phyloP scores from a whole-genome alignment of 768 basidiomycete genomes.

The Trametes gibbosa region DNA sequence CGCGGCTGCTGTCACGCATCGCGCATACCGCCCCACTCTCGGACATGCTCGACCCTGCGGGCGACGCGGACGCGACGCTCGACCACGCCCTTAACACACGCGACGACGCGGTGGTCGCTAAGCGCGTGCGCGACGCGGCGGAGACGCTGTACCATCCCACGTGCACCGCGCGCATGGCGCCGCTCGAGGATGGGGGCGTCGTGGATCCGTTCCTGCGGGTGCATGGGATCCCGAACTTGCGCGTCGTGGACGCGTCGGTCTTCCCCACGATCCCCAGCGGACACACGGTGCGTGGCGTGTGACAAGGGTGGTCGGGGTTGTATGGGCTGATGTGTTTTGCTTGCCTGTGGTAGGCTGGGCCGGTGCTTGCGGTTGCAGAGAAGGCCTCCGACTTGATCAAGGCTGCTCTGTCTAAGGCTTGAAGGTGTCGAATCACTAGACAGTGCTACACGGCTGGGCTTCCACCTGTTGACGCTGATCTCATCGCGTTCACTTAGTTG shows the following conservation, averaged over 20 bases:
- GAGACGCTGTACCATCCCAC: constrained; percentile 46
- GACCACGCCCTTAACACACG: constrained; percentile 38
- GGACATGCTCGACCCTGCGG: constrained; percentile 32
- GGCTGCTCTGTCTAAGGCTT: background rate
- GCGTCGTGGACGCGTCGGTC: constrained; percentile 47
- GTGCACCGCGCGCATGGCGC: constrained; percentile 42
- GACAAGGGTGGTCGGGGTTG: background rate
- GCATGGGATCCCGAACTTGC: constrained; percentile 39
- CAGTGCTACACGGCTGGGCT: background rate
- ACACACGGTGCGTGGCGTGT: constrained; percentile 39
- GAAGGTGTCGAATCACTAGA: background rate
- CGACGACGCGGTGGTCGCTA: constrained; percentile 35
- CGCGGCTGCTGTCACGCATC: constrained; percentile 38
- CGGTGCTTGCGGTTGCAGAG: constrained; percentile 29
- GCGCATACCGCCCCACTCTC: constrained; percentile 38
- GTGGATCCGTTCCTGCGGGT: constrained; percentile 44
- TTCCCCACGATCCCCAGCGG: constrained; percentile 43
- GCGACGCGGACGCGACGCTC: constrained; percentile 28
- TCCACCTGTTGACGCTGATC: no score
- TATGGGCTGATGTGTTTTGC: background rate
- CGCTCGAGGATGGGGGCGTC: constrained; percentile 36
- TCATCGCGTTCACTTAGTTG: no score
- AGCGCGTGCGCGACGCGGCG: constrained; percentile 32
- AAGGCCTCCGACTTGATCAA: constrained; percentile 31
- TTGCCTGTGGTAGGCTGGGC: constrained; percentile 24